Evolutionary conservation across 2,329 filamentous ascomycete genomes (phyloP).

Genomic region (Cordyceps cicadae): DNA sequence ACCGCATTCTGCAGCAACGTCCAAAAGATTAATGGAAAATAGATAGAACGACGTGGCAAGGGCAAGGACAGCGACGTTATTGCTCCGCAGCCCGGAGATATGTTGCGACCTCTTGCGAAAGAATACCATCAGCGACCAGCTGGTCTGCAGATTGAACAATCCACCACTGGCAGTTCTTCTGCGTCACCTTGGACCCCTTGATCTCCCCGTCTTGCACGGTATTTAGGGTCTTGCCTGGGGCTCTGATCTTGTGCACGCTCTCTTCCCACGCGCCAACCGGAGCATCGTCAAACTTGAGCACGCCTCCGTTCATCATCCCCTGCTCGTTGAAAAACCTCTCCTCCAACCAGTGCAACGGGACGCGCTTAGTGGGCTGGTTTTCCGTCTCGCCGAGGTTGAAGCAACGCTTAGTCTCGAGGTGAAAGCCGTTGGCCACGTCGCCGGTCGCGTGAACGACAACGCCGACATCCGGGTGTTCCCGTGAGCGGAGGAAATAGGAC

Average conservation of each 20-base stretch:
- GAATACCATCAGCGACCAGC: conserved; percentile 22
- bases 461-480: conserved; percentile 16
- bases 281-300: conserved; percentile 14
- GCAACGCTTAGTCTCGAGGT: conserved; percentile 23
- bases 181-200: conserved; percentile 18
- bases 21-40: no score
- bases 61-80: background rate
- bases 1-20: no score
- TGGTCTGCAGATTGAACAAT: conserved; percentile 25
- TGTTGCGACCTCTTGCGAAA: conserved; percentile 15
- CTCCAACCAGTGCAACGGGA: conserved; percentile 25
- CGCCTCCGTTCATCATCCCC: conserved; percentile 20
- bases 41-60: no score
- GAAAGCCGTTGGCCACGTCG: conserved; percentile 24
- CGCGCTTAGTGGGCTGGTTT: conserved; percentile 16
- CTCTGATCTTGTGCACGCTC: conserved; percentile 14
- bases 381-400: conserved; percentile 16
- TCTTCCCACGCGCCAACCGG: conserved; percentile 23
- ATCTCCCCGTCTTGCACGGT: background rate
- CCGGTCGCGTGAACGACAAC: conserved; percentile 24
- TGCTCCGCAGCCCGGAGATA: conserved; percentile 22
- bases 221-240: conserved; percentile 16
- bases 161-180: conserved; percentile 29
- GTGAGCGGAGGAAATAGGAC: conserved; percentile 23
- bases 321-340: conserved; percentile 17